Conservation (phyloP, 106 monocot genomes). For the Dendrobium nobile region DNA sequence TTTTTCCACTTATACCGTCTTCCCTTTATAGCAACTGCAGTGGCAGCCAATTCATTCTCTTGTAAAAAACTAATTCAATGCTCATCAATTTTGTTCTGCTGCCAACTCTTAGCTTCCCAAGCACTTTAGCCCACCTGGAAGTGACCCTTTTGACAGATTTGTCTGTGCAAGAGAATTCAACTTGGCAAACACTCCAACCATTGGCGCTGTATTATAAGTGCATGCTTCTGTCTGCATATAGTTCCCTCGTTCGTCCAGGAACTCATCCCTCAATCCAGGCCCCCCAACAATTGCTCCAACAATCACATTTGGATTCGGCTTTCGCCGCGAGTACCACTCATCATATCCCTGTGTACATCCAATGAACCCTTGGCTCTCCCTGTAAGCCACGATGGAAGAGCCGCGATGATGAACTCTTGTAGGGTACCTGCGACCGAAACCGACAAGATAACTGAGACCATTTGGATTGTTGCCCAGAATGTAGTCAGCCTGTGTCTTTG, state of each 20-base stretch:
- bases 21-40: too few species aligned
- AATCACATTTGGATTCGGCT: conserved; percentile 63
- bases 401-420: conserved; percentile 64
- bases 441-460: conserved; percentile 64
- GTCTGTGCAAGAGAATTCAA: conserved; percentile 13
- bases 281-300: conserved; percentile 86
- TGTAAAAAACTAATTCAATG: neutral
- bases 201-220: conserved; percentile 84
- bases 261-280: conserved; percentile 48
- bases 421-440: conserved; percentile 59
- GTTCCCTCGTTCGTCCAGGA: conserved; percentile 61
- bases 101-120: neutral
- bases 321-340: conserved; percentile 58
- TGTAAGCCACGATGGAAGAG: conserved; percentile 67
- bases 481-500: conserved; percentile 57
- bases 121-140: neutral
- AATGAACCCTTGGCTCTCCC: conserved; percentile 56
- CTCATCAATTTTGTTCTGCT: neutral
- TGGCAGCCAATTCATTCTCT: too few species aligned
- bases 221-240: conserved; percentile 95
- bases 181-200: conserved; percentile 84
- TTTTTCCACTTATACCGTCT: too few species aligned
- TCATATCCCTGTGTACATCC: conserved; percentile 94
- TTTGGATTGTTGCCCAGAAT: conserved; percentile 63
- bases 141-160: neutral